Evolutionary conservation across 2,329 filamentous ascomycete species (phyloP).

Genomic region (Westerdykella aurantiaca): DNA sequence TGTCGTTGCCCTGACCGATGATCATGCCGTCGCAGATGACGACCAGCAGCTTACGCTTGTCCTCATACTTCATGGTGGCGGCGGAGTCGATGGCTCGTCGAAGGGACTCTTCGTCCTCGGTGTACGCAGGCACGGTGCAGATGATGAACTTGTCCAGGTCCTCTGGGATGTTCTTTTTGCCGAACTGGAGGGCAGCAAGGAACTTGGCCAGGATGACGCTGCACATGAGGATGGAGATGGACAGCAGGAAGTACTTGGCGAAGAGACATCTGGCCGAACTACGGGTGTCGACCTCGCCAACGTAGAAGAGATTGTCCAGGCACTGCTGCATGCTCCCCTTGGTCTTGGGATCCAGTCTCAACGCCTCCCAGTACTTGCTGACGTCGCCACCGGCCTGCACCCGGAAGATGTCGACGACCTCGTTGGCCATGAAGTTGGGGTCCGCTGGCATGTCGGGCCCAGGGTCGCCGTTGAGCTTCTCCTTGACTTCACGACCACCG

Average conservation of each 20-base stretch:
- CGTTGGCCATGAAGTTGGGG: slow-evolving; percentile 70
- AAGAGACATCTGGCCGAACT: slow-evolving; percentile 82
- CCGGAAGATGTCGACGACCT: slow-evolving; percentile 72
- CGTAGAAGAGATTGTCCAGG: slow-evolving; percentile 89
- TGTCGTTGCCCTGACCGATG: slow-evolving; percentile 95
- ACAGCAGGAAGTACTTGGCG: slow-evolving; percentile 80
- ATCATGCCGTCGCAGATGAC: slow-evolving; percentile 98
- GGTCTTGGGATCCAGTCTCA: slow-evolving; percentile 53
- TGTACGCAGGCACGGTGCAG: slow-evolving; percentile 95
- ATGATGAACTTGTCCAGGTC: slow-evolving; percentile 98
- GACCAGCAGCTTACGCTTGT: slow-evolving; percentile 92
- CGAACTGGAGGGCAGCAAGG: slow-evolving; percentile 90
- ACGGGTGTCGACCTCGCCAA: slow-evolving; percentile 86
- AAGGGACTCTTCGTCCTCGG: slow-evolving; percentile 94
- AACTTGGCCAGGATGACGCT: slow-evolving; percentile 92
- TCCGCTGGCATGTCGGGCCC: slow-evolving; percentile 42
- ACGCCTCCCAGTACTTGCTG: slow-evolving; percentile 71
- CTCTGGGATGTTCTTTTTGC: slow-evolving; percentile 83
- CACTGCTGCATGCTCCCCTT: slow-evolving; percentile 71
- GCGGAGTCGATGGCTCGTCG: slow-evolving; percentile 95
- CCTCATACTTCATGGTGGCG: slow-evolving; percentile 92
- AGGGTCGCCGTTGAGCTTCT: slow-evolving; percentile 41
- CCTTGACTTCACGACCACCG: slow-evolving; percentile 64
- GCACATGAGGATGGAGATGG: slow-evolving; percentile 73
- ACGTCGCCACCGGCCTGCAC: slow-evolving; percentile 71